Conservation (phyloP, 2,329 filamentous ascomycete species). For the Sporothrix inflata region DNA sequence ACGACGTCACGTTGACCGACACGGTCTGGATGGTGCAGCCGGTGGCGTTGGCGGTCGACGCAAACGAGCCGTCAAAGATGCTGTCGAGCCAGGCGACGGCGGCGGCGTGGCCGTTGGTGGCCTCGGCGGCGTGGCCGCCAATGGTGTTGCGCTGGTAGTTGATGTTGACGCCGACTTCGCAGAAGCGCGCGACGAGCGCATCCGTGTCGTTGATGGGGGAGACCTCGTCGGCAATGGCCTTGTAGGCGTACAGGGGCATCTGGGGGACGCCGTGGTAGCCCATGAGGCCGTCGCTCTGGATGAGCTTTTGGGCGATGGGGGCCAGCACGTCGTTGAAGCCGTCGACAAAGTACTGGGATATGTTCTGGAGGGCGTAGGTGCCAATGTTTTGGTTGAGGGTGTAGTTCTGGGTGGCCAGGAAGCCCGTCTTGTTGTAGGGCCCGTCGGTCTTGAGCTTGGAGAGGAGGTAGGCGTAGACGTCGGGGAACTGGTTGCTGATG, state of each 20-base stretch:
- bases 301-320: conserved; percentile 34
- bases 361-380: conserved; percentile 43
- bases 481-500: conserved; percentile 42
- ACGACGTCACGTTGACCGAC: conserved; percentile 27
- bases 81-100: conserved; percentile 36
- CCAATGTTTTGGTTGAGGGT: conserved; percentile 39
- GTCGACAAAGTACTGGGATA: conserved; percentile 47
- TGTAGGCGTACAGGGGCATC: conserved; percentile 53
- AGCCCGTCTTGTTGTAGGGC: conserved; percentile 42
- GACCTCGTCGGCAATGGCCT: conserved; percentile 50
- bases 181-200: conserved; percentile 36
- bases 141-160: conserved; percentile 48
- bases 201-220: conserved; percentile 48
- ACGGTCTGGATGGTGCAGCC: conserved; percentile 31
- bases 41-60: conserved; percentile 18
- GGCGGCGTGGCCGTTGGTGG: conserved; percentile 34
- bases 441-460: conserved; percentile 38
- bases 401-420: conserved; percentile 38
- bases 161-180: conserved; percentile 47
- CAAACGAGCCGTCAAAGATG: conserved; percentile 32
- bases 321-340: conserved; percentile 37
- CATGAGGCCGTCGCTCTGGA: conserved; percentile 42
- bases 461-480: conserved; percentile 37
- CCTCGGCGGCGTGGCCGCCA: conserved; percentile 46
- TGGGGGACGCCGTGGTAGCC: conserved; percentile 47